Evolutionary conservation across 2,329 filamentous ascomycete genomes (phyloP).

Genomic region (Geosmithia putterillii): DNA sequence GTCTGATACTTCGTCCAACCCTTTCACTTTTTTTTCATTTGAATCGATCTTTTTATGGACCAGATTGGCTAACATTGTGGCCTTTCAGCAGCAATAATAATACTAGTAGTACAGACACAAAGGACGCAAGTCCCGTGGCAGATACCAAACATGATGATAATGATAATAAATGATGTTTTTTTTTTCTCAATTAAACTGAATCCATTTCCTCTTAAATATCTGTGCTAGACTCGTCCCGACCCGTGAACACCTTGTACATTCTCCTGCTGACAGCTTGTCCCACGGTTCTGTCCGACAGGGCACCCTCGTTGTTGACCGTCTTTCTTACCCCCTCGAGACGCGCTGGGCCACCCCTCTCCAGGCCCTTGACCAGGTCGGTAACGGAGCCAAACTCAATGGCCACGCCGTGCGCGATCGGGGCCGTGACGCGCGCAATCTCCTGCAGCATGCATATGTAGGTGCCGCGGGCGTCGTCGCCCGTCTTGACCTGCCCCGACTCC

Average conservation of each 20-base stretch:
- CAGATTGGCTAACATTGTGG: neutral
- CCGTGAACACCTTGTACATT: conserved; percentile 47
- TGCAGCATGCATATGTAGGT: conserved; percentile 67
- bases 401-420: conserved; percentile 60
- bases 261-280: conserved; percentile 47
- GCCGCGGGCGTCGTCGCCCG: conserved; percentile 52
- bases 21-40: neutral
- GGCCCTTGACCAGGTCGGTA: conserved; percentile 41
- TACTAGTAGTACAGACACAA: neutral
- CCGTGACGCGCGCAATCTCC: conserved; percentile 60
- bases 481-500: conserved; percentile 63
- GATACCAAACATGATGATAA: neutral
- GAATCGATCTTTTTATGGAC: neutral
- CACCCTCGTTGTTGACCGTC: conserved; percentile 44
- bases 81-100: neutral
- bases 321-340: conserved; percentile 50
- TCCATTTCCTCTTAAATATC: conserved; percentile 24
- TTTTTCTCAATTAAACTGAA: neutral
- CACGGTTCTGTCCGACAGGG: conserved; percentile 38
- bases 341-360: conserved; percentile 46
- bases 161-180: neutral
- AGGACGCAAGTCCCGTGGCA: neutral
- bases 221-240: conserved; percentile 39
- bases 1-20: conserved; percentile 42
- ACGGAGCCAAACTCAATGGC: conserved; percentile 47